Conservation (phyloP, 2,329 filamentous ascomycete species). For the Nannizzia gypsea region DNA sequence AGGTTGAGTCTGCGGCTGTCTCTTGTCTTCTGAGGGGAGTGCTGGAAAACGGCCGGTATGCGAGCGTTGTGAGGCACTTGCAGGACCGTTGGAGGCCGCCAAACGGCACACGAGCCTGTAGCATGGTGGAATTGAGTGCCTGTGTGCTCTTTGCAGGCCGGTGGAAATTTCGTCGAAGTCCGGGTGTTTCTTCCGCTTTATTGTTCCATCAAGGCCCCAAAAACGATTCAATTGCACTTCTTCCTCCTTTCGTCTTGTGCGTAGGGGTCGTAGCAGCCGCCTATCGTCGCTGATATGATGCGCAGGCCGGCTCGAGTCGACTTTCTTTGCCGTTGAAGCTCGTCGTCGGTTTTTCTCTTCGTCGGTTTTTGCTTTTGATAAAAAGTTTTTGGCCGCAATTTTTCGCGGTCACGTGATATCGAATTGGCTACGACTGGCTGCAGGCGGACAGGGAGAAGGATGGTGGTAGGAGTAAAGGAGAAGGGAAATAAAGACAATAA, state of each 20-base stretch:
- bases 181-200: neutral
- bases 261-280: neutral
- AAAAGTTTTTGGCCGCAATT: neutral
- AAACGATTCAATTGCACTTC: neutral
- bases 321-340: neutral
- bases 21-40: slow-evolving; percentile 26
- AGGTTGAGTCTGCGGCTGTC: slow-evolving; percentile 8
- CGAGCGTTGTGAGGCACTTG: slow-evolving; percentile 35
- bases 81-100: slow-evolving; percentile 39
- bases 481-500: neutral
- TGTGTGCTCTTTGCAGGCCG: neutral
- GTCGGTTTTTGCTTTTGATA: neutral
- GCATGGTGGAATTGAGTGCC: slow-evolving; percentile 37
- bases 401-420: neutral
- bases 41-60: slow-evolving; percentile 44
- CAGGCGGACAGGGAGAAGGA: neutral
- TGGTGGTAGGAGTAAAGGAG: neutral
- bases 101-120: slow-evolving; percentile 54
- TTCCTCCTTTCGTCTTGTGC: neutral
- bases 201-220: neutral
- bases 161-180: neutral
- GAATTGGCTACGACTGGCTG: neutral
- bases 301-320: neutral
- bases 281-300: neutral
- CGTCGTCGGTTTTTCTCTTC: neutral